Base-by-base conservation (phyloP, 345 rosid genomes). In the Salix dunnii region DNA sequence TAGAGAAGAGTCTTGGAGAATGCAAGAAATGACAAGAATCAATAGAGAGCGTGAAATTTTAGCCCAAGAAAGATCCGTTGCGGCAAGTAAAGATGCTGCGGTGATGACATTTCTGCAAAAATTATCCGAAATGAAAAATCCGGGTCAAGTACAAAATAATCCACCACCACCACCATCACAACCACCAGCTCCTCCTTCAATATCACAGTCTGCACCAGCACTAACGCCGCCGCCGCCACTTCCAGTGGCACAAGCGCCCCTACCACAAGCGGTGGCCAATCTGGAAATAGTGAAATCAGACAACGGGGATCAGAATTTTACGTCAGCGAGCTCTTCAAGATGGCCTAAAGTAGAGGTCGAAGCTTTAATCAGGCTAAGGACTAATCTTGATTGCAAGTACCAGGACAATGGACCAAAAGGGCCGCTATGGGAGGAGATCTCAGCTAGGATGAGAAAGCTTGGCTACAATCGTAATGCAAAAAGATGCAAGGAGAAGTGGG, bases 401-500 rank as follows among this genome's bases (percentile, higher is more conserved):
- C 91, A 90, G 80, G 93, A 90, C 12, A 85, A 77, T 46, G 88
- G 86, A 70, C 96, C 96, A 1, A 91, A 91, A 74, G 96, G 91
- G 23, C 92, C 91, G 5, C 70, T 91, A 11, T 91, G 96, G 96
- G 94, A 90, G 81, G 94, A 88, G 70, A 88, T 90, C 49, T 91
- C 96, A 5, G 81, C 84, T 0, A 92, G 87, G 13, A 91, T 91
- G 93, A 84, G 72, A 75, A 61, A 85, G 79, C 73, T 90, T 33
- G 96, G 96, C 21, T 90, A 90, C 86, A 88, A 87, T 55, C 75
- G 96, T 11, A 91, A 72, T 83, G 76, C 96, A 25, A 91, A 91
- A 75, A 85, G 92, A 77, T 91, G 96, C 87, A 91, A 91, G 74
- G 96, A 91, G 82, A 91, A 91, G 71, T 91, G 92, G 96, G 96